Evolutionary conservation across 768 basidiomycete species (phyloP), one percentile per base, ranked within the genome.

Genomic region (Pseudohyphozyma bogoriensis): DNA sequence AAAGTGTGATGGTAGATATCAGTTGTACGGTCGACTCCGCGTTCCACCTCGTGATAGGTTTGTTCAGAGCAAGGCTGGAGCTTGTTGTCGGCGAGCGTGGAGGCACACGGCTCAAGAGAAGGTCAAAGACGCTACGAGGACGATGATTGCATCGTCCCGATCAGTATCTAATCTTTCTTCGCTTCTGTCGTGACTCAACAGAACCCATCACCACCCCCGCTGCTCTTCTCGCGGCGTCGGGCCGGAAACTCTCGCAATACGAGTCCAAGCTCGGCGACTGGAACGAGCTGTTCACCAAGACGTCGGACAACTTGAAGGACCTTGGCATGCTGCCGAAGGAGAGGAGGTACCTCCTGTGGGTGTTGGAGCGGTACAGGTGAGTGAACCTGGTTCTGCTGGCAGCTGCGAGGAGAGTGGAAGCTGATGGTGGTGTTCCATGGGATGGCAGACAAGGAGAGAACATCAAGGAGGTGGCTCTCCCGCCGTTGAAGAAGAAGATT

Each of bases 281-380:
- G 59, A 3, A 9, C 3, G 59, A 37, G n/a, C 33, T 56, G 9
- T 60, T 60, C 32, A 24, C 33, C 40, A 55, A 56, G 49, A 45
- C 54, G 33, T 15, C 40, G 33, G 24, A 24, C 8, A 35, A 60
- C 26, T 22, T 55, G 40, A 16, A 50, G 16, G 59, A 60, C 22
- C 33, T 44, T 12, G 59, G 59, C 28, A 47, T 60, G 59, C 33
- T 32, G 1, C 22, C 39, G 26, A 35, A 51, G 47, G 49, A 60
- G 39, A 16, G 40, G 12, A 18, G 55, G 39, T 60, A 60, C 35
- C 18, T 26, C 24, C 50, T 60, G n/a, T 56, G 59, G 59, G 24
- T 60, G 47, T 22, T 60, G 24, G 59, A 60, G n/a, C 35, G 40
- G 50, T 60, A 37, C 55, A 35, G 59, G 59, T 60, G 22, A 49